Evolutionary conservation across 495 filamentous ascomycete genomes (phyloP), one percentile per base, ranked within the genome.

Genomic region (Symbiotaphrina buchneri): DNA sequence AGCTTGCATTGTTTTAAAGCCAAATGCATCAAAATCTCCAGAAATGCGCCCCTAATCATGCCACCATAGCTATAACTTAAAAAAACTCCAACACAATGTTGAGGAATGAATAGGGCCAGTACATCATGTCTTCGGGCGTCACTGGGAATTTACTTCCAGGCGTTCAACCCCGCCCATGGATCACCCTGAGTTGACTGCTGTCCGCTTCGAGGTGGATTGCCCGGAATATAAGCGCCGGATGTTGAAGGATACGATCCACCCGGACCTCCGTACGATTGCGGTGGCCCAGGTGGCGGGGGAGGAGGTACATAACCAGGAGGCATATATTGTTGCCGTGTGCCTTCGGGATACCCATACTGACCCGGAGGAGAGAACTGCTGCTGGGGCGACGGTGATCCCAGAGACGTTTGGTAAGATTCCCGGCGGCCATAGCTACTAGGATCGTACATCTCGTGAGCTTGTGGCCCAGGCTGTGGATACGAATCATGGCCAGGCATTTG

Each of bases 241-340:
- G 64, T 66, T 27, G 60, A 53, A 1, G 65, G 68, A 47, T 67
- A 67, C n/a, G 49, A 38, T 2, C 51, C 49, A 13, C 32, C 41
- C 25, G 53, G 32, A 18, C 22, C 3, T 14, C 11, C 7, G 14
- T 65, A 59, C 8, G 59, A 70, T 30, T 72, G 69, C 40, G 82
- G 81, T 11, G 64, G 71, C 0, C 74, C 71, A 25, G 69, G 54
- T 23, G 79, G 75, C 21, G 85, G 85, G 6, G 85, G 85, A 1
- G 85, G 85, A 1, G 84, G 85, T 22, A 92, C 67, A 47, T 91
- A 94, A 11, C 82, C 82, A 11, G 68, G 66, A 20, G 81, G 80
- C 39, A 85, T 58, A 29, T 49, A 49, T 27, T 56, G 54, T 29
- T 44, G 44, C 8, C 41, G 38, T 16, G 37, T 39, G 13, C 44